Evolutionary conservation across 108 stramenopile species (phyloP), one percentile per base, ranked within the genome.

Genomic region (Pseudonitzschia multiseries): DNA sequence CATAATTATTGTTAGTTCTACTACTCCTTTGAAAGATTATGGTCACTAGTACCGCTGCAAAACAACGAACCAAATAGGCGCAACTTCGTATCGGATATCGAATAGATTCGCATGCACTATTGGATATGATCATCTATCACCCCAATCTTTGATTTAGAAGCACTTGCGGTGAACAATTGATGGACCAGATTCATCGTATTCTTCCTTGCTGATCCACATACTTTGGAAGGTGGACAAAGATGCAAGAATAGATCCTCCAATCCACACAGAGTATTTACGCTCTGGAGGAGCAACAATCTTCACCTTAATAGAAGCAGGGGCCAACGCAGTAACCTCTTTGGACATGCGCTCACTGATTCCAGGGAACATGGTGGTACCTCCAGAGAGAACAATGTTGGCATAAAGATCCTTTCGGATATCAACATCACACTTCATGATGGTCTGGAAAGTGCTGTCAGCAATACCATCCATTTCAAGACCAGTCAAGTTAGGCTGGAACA

Each of bases 281-380:
- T 98, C 98, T 24, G 98, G 98, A 51, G 98, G 98, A 27, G 98
- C 98, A 33, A 99, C 97, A 79, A 99, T 97, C 98, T 98, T 99
- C 80, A 97, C 93, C 89, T 96, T 96, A 80, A 97, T 93, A 53
- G 94, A 92, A 27, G 93, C 83, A 57, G 96, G 96, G 12, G 94
- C 96, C 29, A 97, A 76, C 43, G 93, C 90, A 33, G 89, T 91
- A 64, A 99, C 90, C 82, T 98, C 98, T 93, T 97, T 98, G 54
- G 93, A 93, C 93, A 99, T 96, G 73, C 98, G 95, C 81, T 97
- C 97, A 74, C 84, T 91, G 83, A 99, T 97, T 73, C 97, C 97
- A 27, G 96, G 95, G 90, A 94, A 99, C 97, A 95, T 95, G 78
- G 94, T 95, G 73, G 93, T 95, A 60, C 93, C 93, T 70, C 89